Base-by-base conservation (phyloP, 345 rosid species). In the Rhodamnia argentea region DNA sequence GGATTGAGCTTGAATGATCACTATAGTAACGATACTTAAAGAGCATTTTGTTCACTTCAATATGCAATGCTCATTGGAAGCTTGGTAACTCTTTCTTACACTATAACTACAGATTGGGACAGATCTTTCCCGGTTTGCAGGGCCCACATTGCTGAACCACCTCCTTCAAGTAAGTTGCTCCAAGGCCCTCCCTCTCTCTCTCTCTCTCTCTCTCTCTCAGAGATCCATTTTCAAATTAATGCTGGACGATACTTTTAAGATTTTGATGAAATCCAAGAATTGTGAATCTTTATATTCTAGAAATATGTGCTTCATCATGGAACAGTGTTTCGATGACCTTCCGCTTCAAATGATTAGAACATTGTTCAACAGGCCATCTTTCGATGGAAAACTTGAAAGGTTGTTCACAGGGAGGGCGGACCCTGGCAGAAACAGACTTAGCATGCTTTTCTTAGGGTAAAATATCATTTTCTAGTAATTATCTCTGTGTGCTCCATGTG, bases 71-170 rank as follows among this genome's bases (percentile, higher is more conserved):
- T 26, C 32, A 87, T 85, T 82, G 37, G 74, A 32, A 53, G 55
- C 89, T 89, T 86, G 90, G 85, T 50, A 52, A 57, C 85, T 83
- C 56, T 87, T 84, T 82, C 85, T 90, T 89, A 23, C 82, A 29
- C 89, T 86, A 87, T 87, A 54, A 87, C 55, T 74, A 93, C 90
- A 97, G 99, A 90, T 97, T 86, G 96, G 94, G 88, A 86, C 86
- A 84, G 99, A 95, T 92, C 95, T 94, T 87, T 95, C 96, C 88
- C 98, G 94, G 85, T 95, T 96, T 90, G 92, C 93, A 57, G 99
- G 99, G 88, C 99, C 99, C 3, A 87, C 93, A 56, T 58, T 97
- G 85, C 88, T 97, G 87, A 97, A 94, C 93, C 94, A 88, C 85
- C 96, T 97, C 60, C 89, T 97, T 84, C 86, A 90, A 94, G 99